A percentile compares a stretch with the other conserved stretches of the same genome.
Conservation (phyloP, 2,329 filamentous ascomycete genomes). For the Botrytis pseudocinerea region DNA sequence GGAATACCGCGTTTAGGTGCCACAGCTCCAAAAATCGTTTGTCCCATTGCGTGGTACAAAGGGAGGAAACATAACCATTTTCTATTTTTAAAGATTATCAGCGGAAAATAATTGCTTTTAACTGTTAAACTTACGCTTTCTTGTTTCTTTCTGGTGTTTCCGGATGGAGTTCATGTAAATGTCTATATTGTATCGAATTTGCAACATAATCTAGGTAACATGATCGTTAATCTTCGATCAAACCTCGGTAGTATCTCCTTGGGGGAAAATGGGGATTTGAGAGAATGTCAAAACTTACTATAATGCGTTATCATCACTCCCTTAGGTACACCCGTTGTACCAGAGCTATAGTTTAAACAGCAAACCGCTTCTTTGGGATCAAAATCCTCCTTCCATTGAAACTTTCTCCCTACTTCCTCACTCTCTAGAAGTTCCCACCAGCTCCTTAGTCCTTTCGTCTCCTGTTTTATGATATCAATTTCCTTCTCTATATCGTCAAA, state of each 20-base stretch:
- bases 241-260: neutral
- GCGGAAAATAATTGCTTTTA: slow-evolving; percentile 70
- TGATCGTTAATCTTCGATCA: neutral
- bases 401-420: slow-evolving; percentile 53
- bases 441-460: slow-evolving; percentile 51
- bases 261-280: too few relatives aligned
- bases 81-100: slow-evolving; percentile 17
- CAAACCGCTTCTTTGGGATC: slow-evolving; percentile 46
- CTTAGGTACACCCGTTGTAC: slow-evolving; percentile 82
- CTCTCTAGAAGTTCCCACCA: slow-evolving; percentile 64
- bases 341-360: slow-evolving; percentile 71
- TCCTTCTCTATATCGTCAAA: slow-evolving; percentile 57
- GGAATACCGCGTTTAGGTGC: slow-evolving; percentile 46
- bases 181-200: slow-evolving; percentile 47
- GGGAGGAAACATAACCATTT: slow-evolving; percentile 33
- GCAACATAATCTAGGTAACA: slow-evolving; percentile 29
- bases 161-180: slow-evolving; percentile 55
- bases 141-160: slow-evolving; percentile 64
- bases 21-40: slow-evolving; percentile 48
- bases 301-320: slow-evolving; percentile 69
- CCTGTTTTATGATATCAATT: slow-evolving; percentile 41
- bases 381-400: slow-evolving; percentile 56
- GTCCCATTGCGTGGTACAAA: slow-evolving; percentile 12
- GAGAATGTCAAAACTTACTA: slow-evolving; percentile 43
- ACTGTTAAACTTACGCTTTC: slow-evolving; percentile 69